Conservation (phyloP, 176 grass and related monocot genomes). For the Panicum miliaceum region DNA sequence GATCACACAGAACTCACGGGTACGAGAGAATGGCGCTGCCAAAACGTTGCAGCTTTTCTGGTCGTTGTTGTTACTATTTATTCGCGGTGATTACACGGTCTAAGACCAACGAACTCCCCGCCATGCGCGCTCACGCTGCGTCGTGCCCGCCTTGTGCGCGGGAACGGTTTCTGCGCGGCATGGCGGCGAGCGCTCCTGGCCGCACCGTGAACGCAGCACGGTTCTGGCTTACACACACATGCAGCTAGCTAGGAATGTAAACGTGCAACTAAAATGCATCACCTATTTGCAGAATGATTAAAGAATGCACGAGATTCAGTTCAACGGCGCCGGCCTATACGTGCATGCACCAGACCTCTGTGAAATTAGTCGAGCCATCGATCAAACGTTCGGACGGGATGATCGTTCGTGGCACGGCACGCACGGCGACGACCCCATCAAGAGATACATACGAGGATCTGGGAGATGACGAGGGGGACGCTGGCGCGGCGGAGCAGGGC, state of each 20-base stretch:
- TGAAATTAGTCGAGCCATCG: constrained; percentile 14
- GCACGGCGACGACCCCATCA: too few relatives aligned
- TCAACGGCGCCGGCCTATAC: constrained; percentile 48
- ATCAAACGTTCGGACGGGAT: neutral
- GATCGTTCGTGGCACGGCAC: neutral
- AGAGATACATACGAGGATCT: constrained; percentile 56
- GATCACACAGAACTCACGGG: too few relatives aligned
- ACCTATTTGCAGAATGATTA: too few relatives aligned
- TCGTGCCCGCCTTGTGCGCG: too few relatives aligned
- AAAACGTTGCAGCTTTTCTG: too few relatives aligned
- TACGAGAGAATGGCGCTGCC: too few relatives aligned
- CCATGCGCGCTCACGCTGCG: too few relatives aligned
- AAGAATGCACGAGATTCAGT: too few relatives aligned
- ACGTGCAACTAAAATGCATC: neutral
- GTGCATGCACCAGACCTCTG: neutral
- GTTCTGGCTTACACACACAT: neutral
- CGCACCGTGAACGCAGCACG: neutral
- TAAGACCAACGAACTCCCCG: too few relatives aligned
- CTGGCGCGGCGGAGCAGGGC: constrained; percentile 35
- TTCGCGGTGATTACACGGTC: too few relatives aligned
- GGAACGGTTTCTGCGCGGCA: neutral
- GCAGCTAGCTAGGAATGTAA: too few relatives aligned
- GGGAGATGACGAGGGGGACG: constrained; percentile 70
- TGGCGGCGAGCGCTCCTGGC: neutral
- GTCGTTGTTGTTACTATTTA: too few relatives aligned